phyloP scores from a whole-genome alignment of 305 asterid genomes.

The Fraxinus greggii region DNA sequence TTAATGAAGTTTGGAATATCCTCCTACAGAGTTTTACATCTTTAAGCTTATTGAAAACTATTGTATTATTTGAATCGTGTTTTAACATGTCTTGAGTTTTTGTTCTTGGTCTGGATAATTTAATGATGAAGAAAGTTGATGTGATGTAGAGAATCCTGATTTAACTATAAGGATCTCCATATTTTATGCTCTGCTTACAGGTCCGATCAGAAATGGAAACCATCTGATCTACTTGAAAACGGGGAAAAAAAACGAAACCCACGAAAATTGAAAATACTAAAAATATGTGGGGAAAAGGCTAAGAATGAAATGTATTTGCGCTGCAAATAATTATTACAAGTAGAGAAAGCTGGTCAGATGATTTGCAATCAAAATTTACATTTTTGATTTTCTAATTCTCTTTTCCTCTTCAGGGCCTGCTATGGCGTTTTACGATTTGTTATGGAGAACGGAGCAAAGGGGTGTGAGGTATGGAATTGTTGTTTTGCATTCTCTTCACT shows the following conservation, averaged over 20 bases:
- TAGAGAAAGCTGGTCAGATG: background rate
- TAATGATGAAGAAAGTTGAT: background rate
- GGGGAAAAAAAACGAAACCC: background rate
- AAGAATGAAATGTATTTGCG: background rate
- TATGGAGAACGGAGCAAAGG: slow-evolving; percentile 44
- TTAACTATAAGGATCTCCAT: background rate
- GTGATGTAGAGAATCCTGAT: background rate
- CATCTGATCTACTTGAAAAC: background rate
- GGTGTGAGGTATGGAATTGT: slow-evolving; percentile 36
- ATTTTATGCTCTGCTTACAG: background rate
- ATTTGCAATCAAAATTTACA: background rate
- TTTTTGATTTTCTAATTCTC: background rate
- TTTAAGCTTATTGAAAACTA: background rate
- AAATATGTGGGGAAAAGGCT: background rate
- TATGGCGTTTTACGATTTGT: slow-evolving; percentile 42
- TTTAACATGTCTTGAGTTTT: background rate
- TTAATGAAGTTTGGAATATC: slow-evolving; percentile 44
- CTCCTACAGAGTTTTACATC: slow-evolving; percentile 21
- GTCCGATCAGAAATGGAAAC: background rate
- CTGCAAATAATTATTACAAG: background rate
- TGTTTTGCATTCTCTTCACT: background rate
- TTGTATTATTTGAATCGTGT: background rate
- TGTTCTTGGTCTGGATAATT: background rate
- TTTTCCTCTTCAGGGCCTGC: slow-evolving; percentile 32
- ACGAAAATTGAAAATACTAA: background rate